Evolutionary conservation across 176 grass and related monocot genomes (phyloP), one percentile per base, ranked within the genome.

Genomic region (Eleusine coracana): DNA sequence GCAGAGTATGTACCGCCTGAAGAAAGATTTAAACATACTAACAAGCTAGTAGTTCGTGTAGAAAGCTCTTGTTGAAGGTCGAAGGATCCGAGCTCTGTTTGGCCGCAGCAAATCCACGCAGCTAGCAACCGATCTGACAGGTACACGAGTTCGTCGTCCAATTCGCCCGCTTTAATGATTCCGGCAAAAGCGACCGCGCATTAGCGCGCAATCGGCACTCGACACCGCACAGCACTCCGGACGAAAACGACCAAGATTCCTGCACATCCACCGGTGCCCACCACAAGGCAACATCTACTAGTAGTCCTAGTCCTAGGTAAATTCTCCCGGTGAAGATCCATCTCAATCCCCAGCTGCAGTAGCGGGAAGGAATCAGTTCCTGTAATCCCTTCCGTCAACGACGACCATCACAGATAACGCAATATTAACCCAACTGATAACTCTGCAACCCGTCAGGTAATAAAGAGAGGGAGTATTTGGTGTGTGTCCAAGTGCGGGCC

Each of bases 191-290:
- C 41, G 67, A 69, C 52, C 20, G 54, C 36, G 76, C 62, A 70
- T 80, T 13, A 52, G 25, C 77, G 0, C 12, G 44, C 84, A 87
- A 90, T 83, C 23, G 34, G 75, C 58, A 27, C 14, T 82, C 82
- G 85, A 88, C 89, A 91, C 71, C 70, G 65, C 70, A 82, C 29
- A 14, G 61, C 66, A 25, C 66, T 66, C 72, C 45, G 34, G 72
- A 61, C 86, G 25, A 79, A 72, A 66, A 74, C 21, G 14, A 11
- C 20, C 23, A n/a, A 29, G 29, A 80, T 78, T 83, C 87, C 18
- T 73, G 10, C 42, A 15, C 37, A 45, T 62, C 16, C 68, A 16
- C 25, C 23, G 37, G 5, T 41, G 54, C 74, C 54, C 36, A 42
- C 54, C 73, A 38, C 55, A 1, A 13, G 0, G 12, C 5, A 5